Evolutionary conservation across 805 yeast genomes (phyloP), one percentile per base, ranked within the genome.

Genomic region (Pichia rugopelliculosa): DNA sequence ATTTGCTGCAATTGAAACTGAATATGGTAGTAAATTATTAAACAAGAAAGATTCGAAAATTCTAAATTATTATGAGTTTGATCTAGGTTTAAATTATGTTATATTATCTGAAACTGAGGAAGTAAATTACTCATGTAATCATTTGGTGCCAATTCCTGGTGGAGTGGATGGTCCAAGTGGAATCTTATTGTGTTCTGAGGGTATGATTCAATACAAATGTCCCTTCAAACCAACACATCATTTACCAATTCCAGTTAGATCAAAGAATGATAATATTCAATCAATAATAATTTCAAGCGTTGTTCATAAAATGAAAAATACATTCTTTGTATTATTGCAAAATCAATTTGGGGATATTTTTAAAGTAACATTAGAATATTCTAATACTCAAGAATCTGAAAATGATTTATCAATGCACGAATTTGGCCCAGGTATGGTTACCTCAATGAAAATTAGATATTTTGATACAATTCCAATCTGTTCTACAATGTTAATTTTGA

Each of bases 41-140:
- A 58, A 59, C 23, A 47, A 49, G 7, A 41, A 49, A 10, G 25
- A 44, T 11, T 46, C 52, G 20, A 47, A 52, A 17, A 54, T 58
- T 25, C 67, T 91, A 45, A 75, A 78, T 4, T 84, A 77, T 60
- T 91, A 91, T 65, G 91, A 87, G 58, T 66, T 90, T 23, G 97
- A 93, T 61, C 73, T 87, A 37, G 96, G 97, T 1, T 68, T 91
- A 41, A 90, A 90, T 58, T 85, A 84, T 59, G 76, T 90, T 2
- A 71, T 84, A 1, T 75, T 74, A 48, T 72, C 72, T 53, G 72
- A 65, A 65, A 59, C 74, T n/a, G 73, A 62, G 38, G 59, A 51
- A 8, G 63, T 79, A 2, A 58, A 65, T 1, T 54, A 53, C 22
- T 49, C 72, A 1, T 68, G 90, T 1, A 77, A 72, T 51, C 68